Conservation (phyloP, 177 flowering plant species). For the Telopea speciosissima region DNA sequence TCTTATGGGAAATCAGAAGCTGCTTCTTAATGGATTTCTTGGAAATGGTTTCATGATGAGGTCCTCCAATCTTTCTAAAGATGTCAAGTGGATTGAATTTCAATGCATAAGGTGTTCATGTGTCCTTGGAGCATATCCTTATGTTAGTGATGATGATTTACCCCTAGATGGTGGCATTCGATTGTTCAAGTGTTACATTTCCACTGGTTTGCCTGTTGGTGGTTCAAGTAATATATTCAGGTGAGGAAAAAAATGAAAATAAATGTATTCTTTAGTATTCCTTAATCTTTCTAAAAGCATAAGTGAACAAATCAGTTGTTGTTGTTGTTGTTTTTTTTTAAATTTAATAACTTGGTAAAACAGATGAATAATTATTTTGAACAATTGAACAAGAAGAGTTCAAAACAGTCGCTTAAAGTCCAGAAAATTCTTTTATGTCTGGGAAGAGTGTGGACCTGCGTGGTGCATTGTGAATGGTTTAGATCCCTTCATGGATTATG, state of each 20-base stretch:
- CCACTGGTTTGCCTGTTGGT: slow-evolving; percentile 49
- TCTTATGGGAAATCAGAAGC: slow-evolving; percentile 34
- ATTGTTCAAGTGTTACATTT: slow-evolving; percentile 67
- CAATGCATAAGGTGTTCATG: slow-evolving; percentile 61
- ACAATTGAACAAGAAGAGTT: no score
- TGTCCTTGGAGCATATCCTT: slow-evolving; percentile 74
- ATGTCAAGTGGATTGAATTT: slow-evolving; percentile 61
- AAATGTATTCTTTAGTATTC: background rate
- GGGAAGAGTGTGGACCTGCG: no score
- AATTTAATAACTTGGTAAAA: no score
- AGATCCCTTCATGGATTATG: no score
- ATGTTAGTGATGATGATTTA: slow-evolving; percentile 18
- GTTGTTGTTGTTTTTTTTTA: background rate
- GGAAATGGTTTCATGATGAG: slow-evolving; percentile 68
- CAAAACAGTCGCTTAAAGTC: background rate
- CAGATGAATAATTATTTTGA: no score
- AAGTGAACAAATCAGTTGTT: background rate
- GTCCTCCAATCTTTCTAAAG: slow-evolving; percentile 55
- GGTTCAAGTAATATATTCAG: slow-evolving; percentile 52
- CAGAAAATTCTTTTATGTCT: no score
- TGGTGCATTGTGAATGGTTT: no score
- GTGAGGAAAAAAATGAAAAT: slow-evolving; percentile 25
- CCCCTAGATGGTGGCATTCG: slow-evolving; percentile 80
- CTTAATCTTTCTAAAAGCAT: background rate
- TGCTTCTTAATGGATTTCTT: slow-evolving; percentile 61